Conservation (phyloP, 306 rosid genomes). For the Bauhinia variegata region DNA sequence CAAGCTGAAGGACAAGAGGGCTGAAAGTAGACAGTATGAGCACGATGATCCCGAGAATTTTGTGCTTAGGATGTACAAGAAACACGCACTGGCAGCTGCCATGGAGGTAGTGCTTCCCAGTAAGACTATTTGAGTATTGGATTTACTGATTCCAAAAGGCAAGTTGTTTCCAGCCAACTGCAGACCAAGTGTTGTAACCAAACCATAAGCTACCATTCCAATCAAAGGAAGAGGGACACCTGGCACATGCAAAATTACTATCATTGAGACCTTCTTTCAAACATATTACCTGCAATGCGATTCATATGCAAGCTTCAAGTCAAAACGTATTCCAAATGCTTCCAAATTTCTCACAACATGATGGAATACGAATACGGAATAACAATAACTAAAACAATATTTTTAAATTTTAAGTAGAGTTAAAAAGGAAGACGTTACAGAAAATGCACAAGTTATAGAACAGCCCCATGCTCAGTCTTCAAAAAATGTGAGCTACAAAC, state of each 20-base stretch:
- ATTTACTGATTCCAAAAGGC: constrained; percentile 58
- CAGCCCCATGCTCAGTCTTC: not conserved
- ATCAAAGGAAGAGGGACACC: constrained; percentile 87
- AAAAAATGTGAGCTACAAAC: not conserved
- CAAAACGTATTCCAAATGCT: constrained; percentile 5
- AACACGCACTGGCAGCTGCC: constrained; percentile 87
- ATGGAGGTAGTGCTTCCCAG: constrained; percentile 75
- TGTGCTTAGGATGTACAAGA: constrained; percentile 74
- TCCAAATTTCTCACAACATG: too few relatives aligned
- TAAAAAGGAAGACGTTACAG: not conserved
- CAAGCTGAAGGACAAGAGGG: constrained; percentile 72
- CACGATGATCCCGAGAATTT: constrained; percentile 67
- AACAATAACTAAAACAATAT: not conserved
- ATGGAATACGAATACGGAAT: not conserved
- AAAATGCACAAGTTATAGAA: not conserved
- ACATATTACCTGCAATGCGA: constrained; percentile 40
- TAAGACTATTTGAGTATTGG: constrained; percentile 56
- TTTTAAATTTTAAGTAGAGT: too few relatives aligned
- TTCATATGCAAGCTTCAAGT: constrained; percentile 25
- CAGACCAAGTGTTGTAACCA: constrained; percentile 59
- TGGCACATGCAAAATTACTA: constrained; percentile 45
- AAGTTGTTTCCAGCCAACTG: constrained; percentile 57
- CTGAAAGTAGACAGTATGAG: constrained; percentile 76
- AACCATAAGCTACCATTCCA: too few relatives aligned
- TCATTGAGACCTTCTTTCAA: constrained; percentile 52